phyloP scores from a whole-genome alignment of 768 basidiomycete genomes.

The Suillus paluster region DNA sequence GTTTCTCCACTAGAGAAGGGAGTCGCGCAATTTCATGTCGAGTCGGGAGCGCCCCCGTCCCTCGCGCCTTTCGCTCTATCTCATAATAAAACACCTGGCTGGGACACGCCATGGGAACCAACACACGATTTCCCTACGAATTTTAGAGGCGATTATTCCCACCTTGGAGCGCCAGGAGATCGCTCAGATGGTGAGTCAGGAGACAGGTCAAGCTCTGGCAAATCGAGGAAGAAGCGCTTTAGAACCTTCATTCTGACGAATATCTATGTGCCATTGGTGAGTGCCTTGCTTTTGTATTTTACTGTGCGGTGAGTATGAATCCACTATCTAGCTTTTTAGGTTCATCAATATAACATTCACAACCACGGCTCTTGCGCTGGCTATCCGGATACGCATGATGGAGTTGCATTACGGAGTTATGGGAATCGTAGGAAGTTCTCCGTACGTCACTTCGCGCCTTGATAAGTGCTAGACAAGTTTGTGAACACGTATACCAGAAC shows the following conservation, averaged over 20 bases:
- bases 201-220: constrained; percentile 31
- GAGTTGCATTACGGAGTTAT: constrained; percentile 55
- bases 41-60: constrained; percentile 28
- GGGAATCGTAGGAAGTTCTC: constrained; percentile 83
- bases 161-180: constrained; percentile 16
- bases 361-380: constrained; percentile 76
- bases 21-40: background rate
- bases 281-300: constrained; percentile 24
- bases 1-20: background rate
- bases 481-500: constrained; percentile 47
- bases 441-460: constrained; percentile 48
- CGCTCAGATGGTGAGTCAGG: constrained; percentile 32
- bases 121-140: constrained; percentile 16
- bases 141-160: constrained; percentile 19
- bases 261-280: constrained; percentile 77
- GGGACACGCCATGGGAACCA: constrained; percentile 64
- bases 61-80: constrained; percentile 51
- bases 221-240: constrained; percentile 50
- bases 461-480: constrained; percentile 2
- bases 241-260: constrained; percentile 75
- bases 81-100: constrained; percentile 62
- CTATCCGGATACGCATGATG: constrained; percentile 68
- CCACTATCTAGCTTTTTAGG: constrained; percentile 68
- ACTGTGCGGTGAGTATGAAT: constrained; percentile 16
- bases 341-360: constrained; percentile 86